Evolutionary conservation across 2,329 filamentous ascomycete species (phyloP).

Genomic region (Xylaria sp.): DNA sequence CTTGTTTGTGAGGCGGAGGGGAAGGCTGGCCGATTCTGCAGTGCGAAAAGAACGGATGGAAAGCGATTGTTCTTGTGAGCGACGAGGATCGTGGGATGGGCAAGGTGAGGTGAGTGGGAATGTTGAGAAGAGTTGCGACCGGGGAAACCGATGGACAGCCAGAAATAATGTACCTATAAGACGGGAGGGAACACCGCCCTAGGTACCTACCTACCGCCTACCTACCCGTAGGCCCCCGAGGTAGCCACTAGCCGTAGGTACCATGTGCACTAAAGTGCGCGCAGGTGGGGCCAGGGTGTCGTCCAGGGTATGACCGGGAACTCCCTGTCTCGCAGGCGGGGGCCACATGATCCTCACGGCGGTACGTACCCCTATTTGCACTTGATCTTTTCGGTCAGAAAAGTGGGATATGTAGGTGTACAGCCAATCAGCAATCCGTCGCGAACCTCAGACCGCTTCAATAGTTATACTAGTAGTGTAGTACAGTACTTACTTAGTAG

Average conservation of each 20-base stretch:
- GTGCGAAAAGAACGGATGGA: constrained; percentile 1
- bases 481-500: too few species aligned
- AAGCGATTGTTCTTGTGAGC: constrained; percentile 8
- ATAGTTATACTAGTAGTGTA: background rate
- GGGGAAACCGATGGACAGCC: constrained; percentile 43
- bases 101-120: constrained; percentile 40
- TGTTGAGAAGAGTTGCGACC: constrained; percentile 41
- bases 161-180: constrained; percentile 49
- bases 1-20: background rate
- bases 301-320: constrained; percentile 20
- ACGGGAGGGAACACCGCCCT: constrained; percentile 27
- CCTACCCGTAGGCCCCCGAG: background rate
- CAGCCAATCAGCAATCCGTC: constrained; percentile 38
- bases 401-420: constrained; percentile 39
- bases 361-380: constrained; percentile 10
- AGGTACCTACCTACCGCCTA: background rate
- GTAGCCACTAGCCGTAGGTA: background rate
- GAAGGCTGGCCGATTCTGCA: background rate
- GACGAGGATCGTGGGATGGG: constrained; percentile 29
- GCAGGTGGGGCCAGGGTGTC: background rate
- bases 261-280: constrained; percentile 33
- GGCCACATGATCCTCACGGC: constrained; percentile 44
- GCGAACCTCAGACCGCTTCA: constrained; percentile 30
- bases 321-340: constrained; percentile 38
- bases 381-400: constrained; percentile 43